Conservation (phyloP, 164 flowering plant genomes). For the Piper betle region DNA sequence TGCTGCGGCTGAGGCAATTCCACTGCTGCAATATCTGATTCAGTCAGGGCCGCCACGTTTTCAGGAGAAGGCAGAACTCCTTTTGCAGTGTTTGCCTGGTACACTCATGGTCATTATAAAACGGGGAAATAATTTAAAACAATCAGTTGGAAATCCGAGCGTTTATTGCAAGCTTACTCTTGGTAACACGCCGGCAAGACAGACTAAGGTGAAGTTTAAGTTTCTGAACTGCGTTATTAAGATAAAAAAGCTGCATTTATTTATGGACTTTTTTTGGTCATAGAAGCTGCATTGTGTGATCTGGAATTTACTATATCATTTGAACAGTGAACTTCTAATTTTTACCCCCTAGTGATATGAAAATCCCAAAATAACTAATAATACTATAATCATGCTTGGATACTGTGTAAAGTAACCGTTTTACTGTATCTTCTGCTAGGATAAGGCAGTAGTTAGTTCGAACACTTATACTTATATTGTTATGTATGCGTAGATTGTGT, state of each 20-base stretch:
- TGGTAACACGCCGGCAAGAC: conserved; percentile 67
- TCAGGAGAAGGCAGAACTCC: conserved; percentile 90
- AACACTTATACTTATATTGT: background rate
- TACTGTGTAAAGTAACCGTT: no score
- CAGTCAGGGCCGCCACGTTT: conserved; percentile 98
- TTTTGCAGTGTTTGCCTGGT: conserved; percentile 96
- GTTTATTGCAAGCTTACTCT: conserved; percentile 89
- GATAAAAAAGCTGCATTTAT: background rate
- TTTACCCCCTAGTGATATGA: no score
- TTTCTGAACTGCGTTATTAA: background rate
- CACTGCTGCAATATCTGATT: conserved; percentile 77
- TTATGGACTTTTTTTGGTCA: background rate
- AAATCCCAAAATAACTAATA: no score
- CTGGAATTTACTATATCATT: no score
- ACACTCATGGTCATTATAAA: conserved; percentile 76
- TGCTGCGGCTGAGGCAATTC: conserved; percentile 96
- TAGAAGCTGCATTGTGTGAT: background rate
- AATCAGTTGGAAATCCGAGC: conserved; percentile 92
- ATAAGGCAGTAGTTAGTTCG: background rate
- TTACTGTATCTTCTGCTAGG: no score
- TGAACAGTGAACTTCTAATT: no score
- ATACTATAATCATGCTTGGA: no score
- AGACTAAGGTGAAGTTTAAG: conserved; percentile 53
- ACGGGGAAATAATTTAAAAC: conserved; percentile 95
- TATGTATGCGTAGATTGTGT: conserved; percentile 41